A percentile compares a stretch with the other conserved stretches of the same genome.
Conservation (phyloP, 192 early-diverging fungal genomes). For the Coemansia sp. region DNA sequence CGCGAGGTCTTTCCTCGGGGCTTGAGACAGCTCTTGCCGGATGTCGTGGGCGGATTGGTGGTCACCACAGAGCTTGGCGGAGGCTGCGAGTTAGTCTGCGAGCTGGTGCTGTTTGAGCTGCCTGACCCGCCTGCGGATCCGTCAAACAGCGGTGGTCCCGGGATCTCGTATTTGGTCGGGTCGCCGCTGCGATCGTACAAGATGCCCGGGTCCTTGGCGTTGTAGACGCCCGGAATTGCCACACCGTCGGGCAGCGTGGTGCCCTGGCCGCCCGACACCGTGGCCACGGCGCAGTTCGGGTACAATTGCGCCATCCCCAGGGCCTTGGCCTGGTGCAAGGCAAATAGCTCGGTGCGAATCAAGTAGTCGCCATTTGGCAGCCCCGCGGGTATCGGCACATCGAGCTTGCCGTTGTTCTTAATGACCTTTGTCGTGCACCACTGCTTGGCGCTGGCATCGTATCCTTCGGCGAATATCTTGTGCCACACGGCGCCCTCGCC, state of each 20-base stretch:
- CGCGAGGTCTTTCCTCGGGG: no score
- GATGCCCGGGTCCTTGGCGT: conserved; percentile 10
- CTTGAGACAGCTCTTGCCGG: no score
- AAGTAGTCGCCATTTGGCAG: conserved; percentile 16
- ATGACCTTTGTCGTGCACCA: conserved; percentile 36
- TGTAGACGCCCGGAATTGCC: conserved; percentile 23
- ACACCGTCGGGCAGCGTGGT: conserved; percentile 13
- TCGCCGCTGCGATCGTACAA: conserved; percentile 1
- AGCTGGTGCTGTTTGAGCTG: no score
- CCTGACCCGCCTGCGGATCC: no score
- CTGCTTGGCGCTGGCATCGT: conserved; percentile 7
- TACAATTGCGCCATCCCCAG: conserved; percentile 9
- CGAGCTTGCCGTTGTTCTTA: conserved; percentile 14
- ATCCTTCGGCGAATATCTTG: conserved; percentile 39
- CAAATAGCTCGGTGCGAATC: conserved; percentile 24
- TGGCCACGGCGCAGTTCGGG: conserved; percentile 22
- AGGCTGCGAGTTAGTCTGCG: no score
- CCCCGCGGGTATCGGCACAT: conserved; percentile 23
- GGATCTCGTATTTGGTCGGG: conserved; percentile 1
- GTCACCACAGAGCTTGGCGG: no score
- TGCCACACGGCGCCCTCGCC: conserved; percentile 25
- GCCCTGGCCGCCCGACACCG: conserved; percentile 10
- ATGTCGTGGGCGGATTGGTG: no score
- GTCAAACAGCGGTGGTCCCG: conserved; percentile 7
- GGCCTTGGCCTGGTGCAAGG: conserved; percentile 8